These are phyloP conservation scores for Lentinula guzmanii DNA, from an alignment of 768 basidiomycete genomes.

Conservation along the genomic window DNA sequence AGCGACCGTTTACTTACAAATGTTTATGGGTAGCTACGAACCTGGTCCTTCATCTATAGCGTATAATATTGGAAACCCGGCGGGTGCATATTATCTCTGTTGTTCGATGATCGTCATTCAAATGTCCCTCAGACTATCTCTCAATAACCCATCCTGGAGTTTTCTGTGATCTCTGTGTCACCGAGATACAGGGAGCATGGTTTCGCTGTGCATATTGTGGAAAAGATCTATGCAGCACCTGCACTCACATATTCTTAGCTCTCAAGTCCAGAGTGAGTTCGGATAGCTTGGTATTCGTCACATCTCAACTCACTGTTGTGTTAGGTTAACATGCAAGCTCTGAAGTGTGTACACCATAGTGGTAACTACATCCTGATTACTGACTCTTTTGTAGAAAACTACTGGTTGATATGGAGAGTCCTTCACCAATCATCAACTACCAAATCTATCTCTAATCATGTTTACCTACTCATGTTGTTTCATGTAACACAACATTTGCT, in stretches of 20 bases:
- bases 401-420: slow-evolving; percentile 30
- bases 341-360: slow-evolving; percentile 44
- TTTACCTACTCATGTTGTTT: background rate
- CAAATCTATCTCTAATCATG: background rate
- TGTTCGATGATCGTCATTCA: background rate
- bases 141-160: slow-evolving; percentile 50
- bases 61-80: slow-evolving; percentile 38
- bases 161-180: slow-evolving; percentile 84
- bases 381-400: slow-evolving; percentile 22
- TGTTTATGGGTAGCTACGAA: background rate
- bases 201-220: slow-evolving; percentile 85
- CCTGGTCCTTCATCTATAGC: slow-evolving; percentile 27
- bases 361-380: slow-evolving; percentile 1
- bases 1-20: background rate
- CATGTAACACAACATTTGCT: no score
- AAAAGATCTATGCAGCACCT: slow-evolving; percentile 81
- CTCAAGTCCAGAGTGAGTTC: slow-evolving; percentile 73
- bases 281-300: background rate
- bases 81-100: slow-evolving; percentile 34
- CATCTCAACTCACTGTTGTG: background rate
- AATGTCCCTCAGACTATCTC: slow-evolving; percentile 48
- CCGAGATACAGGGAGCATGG: slow-evolving; percentile 82
- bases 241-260: slow-evolving; percentile 81
- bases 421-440: slow-evolving; percentile 23
- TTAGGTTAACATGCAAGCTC: slow-evolving; percentile 68